These are phyloP conservation scores for Cyclotella choctawhatcheeana DNA, from an alignment of 108 stramenopile genomes.

Conservation along the genomic window DNA sequence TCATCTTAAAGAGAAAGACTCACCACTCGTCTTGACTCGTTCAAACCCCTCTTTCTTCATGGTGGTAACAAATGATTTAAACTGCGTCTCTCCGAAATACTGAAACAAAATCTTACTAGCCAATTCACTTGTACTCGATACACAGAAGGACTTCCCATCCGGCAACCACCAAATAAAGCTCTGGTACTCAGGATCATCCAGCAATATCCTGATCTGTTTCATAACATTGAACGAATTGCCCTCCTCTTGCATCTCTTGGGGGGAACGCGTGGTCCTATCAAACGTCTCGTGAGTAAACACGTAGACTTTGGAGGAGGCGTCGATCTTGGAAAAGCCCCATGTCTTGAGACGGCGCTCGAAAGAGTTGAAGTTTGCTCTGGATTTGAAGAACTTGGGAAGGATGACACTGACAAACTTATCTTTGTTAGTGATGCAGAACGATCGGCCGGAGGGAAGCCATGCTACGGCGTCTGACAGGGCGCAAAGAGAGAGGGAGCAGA, in stretches of 20 bases:
- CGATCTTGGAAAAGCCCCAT: slow-evolving; percentile 43
- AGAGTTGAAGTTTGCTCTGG: slow-evolving; percentile 51
- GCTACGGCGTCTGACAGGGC: slow-evolving; percentile 18
- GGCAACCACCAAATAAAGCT: slow-evolving; percentile 3
- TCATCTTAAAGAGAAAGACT: too few species aligned
- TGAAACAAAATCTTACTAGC: not conserved
- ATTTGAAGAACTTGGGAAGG: slow-evolving; percentile 51
- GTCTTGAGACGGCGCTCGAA: slow-evolving; percentile 56
- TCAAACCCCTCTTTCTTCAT: not conserved
- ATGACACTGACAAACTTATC: slow-evolving; percentile 43
- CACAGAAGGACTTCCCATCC: not conserved
- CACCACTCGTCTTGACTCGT: slow-evolving; percentile 3
- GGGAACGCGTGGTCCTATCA: slow-evolving; percentile 1
- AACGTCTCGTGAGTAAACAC: slow-evolving; percentile 37
- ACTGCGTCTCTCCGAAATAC: not conserved
- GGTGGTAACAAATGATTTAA: not conserved
- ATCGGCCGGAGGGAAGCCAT: slow-evolving; percentile 55
- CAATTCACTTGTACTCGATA: not conserved
- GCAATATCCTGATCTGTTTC: not conserved
- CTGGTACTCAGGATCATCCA: not conserved
- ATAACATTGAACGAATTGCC: not conserved
- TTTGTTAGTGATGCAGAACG: slow-evolving; percentile 53
- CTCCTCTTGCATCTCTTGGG: not conserved
- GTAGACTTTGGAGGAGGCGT: not conserved
- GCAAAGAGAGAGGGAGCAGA: not conserved